Base-by-base conservation (phyloP, 768 basidiomycete species). In the Neoboletus subvelutipes region DNA sequence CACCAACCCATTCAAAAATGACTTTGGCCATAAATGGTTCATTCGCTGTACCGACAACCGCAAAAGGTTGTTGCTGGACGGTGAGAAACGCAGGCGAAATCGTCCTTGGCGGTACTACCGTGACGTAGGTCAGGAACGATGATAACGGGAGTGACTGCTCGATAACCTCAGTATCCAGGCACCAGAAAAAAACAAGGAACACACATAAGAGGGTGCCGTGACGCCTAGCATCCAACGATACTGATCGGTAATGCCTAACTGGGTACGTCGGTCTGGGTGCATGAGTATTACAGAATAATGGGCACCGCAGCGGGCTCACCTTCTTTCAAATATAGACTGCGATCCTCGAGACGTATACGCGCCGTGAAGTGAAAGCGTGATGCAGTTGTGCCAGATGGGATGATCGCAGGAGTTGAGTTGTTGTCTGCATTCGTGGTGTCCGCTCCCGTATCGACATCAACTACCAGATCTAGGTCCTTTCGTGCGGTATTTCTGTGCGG, bases 201-300 rank as follows among this genome's bases (percentile, higher is more conserved):
- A 34, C 48, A 81, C 80, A 60, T 81, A 81, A 31, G 77, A 78
- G 5, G 81, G 80, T 15, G 81, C 71, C 1, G 72, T 73, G 9
- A 80, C 70, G 13, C 65, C 65, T 8, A 82, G 57, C 63, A 77
- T 74, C 80, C 80, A 83, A n/a, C 74, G 71, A 62, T 81, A 80
- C 4, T 78, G 67, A 60, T 79, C 61, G 65, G 68, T 42, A 58
- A 59, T 48, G 50, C 64, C 36, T 33, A 58, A 33, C 52, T 56
- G 51, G 10, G 63, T 53, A 20, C 77, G 75, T 20, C 69, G 72
- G 29, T 69, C 78, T 82, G 51, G 12, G 24, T 8, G 39, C 24
- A 41, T 68, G 37, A 70, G 57, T n/a, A 41, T 36, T 20, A 11
- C 1, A 20, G 17, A 26, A 37, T 36, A 39, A 55, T n/a, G 13